Evolutionary conservation across 2,329 filamentous ascomycete species (phyloP).

Genomic region (Alternaria alternata): DNA sequence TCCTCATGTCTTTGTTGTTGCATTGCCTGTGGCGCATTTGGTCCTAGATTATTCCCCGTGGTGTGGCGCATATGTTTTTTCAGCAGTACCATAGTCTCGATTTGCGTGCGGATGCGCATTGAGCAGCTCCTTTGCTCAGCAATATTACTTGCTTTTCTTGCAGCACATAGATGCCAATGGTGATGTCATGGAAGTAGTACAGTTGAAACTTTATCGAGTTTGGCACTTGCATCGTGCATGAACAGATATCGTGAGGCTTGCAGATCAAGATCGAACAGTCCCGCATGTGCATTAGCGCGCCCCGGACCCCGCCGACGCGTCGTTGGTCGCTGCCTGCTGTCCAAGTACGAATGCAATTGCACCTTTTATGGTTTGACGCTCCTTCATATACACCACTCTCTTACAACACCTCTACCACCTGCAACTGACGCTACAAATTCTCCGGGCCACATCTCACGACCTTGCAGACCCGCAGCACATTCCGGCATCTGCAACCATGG

Average conservation of each 20-base stretch:
- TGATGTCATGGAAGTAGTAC: slow-evolving; percentile 16
- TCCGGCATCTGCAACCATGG: slow-evolving; percentile 28
- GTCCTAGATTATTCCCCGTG: slow-evolving; percentile 33
- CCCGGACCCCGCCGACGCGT: slow-evolving; percentile 33
- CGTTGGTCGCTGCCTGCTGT: slow-evolving; percentile 18
- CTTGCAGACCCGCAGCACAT: not conserved
- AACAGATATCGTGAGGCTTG: slow-evolving; percentile 21
- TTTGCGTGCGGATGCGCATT: slow-evolving; percentile 4
- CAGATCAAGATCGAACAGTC: slow-evolving; percentile 12
- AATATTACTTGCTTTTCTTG: slow-evolving; percentile 8
- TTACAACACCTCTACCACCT: not conserved
- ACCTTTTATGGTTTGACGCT: not conserved
- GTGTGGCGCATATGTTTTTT: slow-evolving; percentile 21
- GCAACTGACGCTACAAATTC: not conserved
- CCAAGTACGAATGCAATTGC: not conserved
- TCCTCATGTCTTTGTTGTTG: slow-evolving; percentile 20
- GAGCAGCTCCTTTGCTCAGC: slow-evolving; percentile 1
- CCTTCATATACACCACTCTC: not conserved
- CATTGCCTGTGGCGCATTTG: slow-evolving; percentile 41
- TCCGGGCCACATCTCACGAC: not conserved
- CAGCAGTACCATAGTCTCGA: slow-evolving; percentile 1
- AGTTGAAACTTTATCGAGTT: slow-evolving; percentile 3
- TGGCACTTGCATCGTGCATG: slow-evolving; percentile 7
- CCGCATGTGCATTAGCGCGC: slow-evolving; percentile 24
- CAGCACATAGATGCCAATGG: not conserved